Evolutionary conservation across 352 stramenopile genomes (phyloP), one percentile per base, ranked within the genome.

Genomic region (Globisporangium mamillatum): DNA sequence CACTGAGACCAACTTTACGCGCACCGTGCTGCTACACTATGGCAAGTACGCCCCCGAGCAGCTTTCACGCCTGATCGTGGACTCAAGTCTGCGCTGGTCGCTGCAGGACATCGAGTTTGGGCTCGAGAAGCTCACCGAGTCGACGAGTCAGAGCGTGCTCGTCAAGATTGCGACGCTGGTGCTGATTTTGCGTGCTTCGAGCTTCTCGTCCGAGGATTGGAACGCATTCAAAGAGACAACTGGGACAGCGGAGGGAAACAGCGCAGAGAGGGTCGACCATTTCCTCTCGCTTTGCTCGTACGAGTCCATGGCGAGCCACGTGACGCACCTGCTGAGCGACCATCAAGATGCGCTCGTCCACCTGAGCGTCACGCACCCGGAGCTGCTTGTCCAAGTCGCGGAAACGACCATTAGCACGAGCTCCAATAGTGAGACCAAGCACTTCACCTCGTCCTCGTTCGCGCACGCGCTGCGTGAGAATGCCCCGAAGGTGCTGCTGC

Each of bases 41-140:
- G 81, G 81, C 22, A 83, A 89, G 55, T 81, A 93, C 60, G 86
- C 85, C 7, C 88, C 88, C 0, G 85, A 92, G 60, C 81, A 93
- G 64, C 76, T 95, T 29, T 79, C 88, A 38, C 77, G 81, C 1
- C 60, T 95, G 14, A 78, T 93, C 54, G 79, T 93, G 16, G 84
- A 93, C 62, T 89, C 88, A 20, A 84, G 78, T 16, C 79, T 95
- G 27, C 72, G 68, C 5, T 95, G 88, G 88, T 90, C 77, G 22
- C 71, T 92, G 27, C 66, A 85, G 61, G 83, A 95, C 60, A 76
- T 93, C 50, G 72, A 79, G 20, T 92, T 92, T 69, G 84, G 77
- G 4, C 76, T 92, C 24, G 70, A 84, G 32, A 80, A 82, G 60
- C 67, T 95, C 5, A 69, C 77, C 0, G 75, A 81, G 36, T 81